phyloP scores from a whole-genome alignment of 345 rosid species.

The Populus davidiana region DNA sequence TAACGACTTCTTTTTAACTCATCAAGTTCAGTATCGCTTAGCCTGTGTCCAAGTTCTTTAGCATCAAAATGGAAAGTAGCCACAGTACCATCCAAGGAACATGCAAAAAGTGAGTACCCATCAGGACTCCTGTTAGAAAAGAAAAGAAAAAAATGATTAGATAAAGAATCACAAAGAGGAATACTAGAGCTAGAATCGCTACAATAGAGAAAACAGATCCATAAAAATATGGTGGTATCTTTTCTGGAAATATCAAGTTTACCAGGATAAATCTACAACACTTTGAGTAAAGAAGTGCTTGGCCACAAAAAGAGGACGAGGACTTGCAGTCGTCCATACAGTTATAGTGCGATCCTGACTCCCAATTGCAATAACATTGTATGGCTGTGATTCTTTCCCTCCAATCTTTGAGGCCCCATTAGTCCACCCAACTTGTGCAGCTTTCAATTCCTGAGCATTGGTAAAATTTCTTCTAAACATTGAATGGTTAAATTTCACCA shows the following conservation, averaged over 20 bases:
- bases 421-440: constrained; percentile 68
- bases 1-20: constrained; percentile 90
- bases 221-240: not conserved
- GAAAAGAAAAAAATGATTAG: constrained; percentile 2
- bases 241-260: constrained; percentile 20
- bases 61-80: constrained; percentile 86
- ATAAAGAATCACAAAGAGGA: not conserved
- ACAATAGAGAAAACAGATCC: constrained; percentile 3
- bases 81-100: constrained; percentile 96
- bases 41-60: constrained; percentile 73
- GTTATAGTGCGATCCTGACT: constrained; percentile 99
- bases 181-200: not conserved
- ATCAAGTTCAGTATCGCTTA: constrained; percentile 73
- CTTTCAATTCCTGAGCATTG: constrained; percentile 53
- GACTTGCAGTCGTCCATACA: constrained; percentile 97
- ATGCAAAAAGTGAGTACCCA: constrained; percentile 94
- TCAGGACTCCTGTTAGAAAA: constrained; percentile 79
- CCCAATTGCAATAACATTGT: constrained; percentile 95
- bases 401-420: constrained; percentile 79
- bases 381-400: constrained; percentile 81
- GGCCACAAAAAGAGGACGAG: constrained; percentile 96
- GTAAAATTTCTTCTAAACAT: constrained; percentile 65
- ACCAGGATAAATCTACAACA: constrained; percentile 99
- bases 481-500: constrained; percentile 92
- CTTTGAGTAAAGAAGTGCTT: constrained; percentile 97